phyloP scores from a whole-genome alignment of 2,329 filamentous ascomycete species.

The Pezicula neosporulosa region DNA sequence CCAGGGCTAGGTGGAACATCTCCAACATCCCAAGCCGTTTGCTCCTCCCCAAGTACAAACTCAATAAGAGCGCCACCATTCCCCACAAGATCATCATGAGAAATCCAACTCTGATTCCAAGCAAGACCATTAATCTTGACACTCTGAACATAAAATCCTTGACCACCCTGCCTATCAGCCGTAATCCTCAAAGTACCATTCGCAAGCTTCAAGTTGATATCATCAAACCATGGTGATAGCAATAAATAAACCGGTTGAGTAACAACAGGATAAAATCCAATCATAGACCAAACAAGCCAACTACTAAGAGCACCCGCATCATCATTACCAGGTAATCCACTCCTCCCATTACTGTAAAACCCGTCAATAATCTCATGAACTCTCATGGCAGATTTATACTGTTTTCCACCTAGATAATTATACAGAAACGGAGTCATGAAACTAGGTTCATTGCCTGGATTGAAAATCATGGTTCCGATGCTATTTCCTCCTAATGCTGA shows the following conservation, averaged over 20 bases:
- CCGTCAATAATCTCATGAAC: conserved; percentile 33
- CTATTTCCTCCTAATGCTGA: conserved; percentile 12
- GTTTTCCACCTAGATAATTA: conserved; percentile 39
- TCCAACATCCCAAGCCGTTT: conserved; percentile 13
- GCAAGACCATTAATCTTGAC: conserved; percentile 12
- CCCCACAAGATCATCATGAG: conserved; percentile 16
- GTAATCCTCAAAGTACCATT: conserved; percentile 39
- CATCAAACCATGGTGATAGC: conserved; percentile 43
- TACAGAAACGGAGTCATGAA: conserved; percentile 52
- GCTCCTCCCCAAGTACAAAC: conserved; percentile 13
- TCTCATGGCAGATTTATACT: conserved; percentile 33
- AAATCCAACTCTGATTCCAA: conserved; percentile 17
- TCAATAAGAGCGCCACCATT: conserved; percentile 15
- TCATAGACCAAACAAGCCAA: conserved; percentile 47
- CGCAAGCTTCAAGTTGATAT: conserved; percentile 28
- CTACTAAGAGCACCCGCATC: conserved; percentile 45
- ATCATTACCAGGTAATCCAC: conserved; percentile 41
- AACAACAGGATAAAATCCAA: conserved; percentile 51
- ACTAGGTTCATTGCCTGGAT: conserved; percentile 51
- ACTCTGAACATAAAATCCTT: conserved; percentile 43
- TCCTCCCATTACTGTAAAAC: conserved; percentile 35
- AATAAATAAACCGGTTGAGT: conserved; percentile 54
- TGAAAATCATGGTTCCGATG: conserved; percentile 37
- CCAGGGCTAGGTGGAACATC: conserved; percentile 17
- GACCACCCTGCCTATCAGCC: conserved; percentile 37